phyloP scores from a whole-genome alignment of 2,329 filamentous ascomycete genomes.

The Camillea tinctor region DNA sequence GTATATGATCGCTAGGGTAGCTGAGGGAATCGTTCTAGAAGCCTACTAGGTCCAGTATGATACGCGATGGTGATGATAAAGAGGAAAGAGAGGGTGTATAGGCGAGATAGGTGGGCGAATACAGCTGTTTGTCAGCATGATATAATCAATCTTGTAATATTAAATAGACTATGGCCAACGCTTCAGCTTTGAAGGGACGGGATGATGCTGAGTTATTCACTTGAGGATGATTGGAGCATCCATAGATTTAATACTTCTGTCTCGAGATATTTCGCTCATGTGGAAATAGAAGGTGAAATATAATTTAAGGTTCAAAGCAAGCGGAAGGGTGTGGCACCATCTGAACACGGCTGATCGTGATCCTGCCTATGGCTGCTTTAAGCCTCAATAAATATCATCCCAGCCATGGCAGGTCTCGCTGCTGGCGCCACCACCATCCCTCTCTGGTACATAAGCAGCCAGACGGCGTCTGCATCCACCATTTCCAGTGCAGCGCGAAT shows the following conservation, averaged over 20 bases:
- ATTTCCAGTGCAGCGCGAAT: constrained; percentile 59
- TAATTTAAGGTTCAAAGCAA: neutral
- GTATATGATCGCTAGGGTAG: neutral
- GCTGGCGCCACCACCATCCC: constrained; percentile 37
- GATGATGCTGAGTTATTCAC: neutral
- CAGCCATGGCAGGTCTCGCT: constrained; percentile 42
- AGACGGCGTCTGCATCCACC: constrained; percentile 74
- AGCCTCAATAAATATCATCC: constrained; percentile 37
- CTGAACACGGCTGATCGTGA: neutral
- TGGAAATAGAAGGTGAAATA: neutral
- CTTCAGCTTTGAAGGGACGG: neutral
- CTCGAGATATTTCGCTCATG: neutral
- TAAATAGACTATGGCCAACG: neutral
- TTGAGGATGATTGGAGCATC: neutral
- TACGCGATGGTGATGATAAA: neutral
- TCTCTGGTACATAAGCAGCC: constrained; percentile 59
- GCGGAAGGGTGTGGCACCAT: neutral
- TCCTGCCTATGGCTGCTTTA: constrained; percentile 2
- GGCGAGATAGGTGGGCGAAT: neutral
- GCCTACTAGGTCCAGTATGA: neutral
- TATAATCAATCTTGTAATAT: neutral
- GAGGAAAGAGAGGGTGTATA: neutral
- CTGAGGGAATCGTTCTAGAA: neutral
- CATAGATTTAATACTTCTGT: neutral
- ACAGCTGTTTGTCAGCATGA: neutral